Evolutionary conservation across 192 early-diverging fungal genomes (phyloP).

Genomic region (Coemansia sp.): DNA sequence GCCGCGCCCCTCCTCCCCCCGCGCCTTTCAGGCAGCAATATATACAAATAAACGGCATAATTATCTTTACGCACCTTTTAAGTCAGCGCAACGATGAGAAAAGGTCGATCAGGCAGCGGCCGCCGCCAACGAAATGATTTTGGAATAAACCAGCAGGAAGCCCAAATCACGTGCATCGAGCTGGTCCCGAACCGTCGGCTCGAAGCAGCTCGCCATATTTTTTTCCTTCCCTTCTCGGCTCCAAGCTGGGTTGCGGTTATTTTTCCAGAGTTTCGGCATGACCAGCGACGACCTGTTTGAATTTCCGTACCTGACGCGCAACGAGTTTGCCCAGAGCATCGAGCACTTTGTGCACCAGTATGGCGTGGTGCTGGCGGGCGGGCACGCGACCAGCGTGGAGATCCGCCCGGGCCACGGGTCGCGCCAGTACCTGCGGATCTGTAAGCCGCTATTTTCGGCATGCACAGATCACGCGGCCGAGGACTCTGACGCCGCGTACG

Average conservation of each 20-base stretch:
- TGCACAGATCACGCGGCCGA: not conserved
- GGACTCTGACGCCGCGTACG: not conserved
- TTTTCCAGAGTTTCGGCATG: too few relatives aligned
- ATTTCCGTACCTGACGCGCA: constrained; percentile 20
- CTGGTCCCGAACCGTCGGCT: not conserved
- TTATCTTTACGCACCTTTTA: constrained; percentile 5
- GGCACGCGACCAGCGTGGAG: not conserved
- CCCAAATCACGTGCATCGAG: not conserved
- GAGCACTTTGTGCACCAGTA: constrained; percentile 12
- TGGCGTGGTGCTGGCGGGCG: not conserved
- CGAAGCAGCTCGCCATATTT: not conserved
- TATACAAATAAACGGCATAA: not conserved
- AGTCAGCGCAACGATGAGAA: constrained; percentile 8
- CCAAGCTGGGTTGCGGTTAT: too few relatives aligned
- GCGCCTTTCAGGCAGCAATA: too few relatives aligned
- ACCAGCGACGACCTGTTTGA: not conserved
- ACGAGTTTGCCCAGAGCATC: constrained; percentile 17
- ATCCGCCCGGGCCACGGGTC: not conserved
- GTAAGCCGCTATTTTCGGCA: not conserved
- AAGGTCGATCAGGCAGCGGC: constrained; percentile 7
- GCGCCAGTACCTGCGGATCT: constrained; percentile 7
- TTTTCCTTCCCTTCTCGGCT: not conserved
- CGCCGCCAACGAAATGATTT: not conserved
- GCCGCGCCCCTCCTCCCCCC: too few relatives aligned
- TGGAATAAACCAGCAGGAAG: not conserved